phyloP scores from a whole-genome alignment of 2,329 filamentous ascomycete species.

The Colletotrichum sp. region DNA sequence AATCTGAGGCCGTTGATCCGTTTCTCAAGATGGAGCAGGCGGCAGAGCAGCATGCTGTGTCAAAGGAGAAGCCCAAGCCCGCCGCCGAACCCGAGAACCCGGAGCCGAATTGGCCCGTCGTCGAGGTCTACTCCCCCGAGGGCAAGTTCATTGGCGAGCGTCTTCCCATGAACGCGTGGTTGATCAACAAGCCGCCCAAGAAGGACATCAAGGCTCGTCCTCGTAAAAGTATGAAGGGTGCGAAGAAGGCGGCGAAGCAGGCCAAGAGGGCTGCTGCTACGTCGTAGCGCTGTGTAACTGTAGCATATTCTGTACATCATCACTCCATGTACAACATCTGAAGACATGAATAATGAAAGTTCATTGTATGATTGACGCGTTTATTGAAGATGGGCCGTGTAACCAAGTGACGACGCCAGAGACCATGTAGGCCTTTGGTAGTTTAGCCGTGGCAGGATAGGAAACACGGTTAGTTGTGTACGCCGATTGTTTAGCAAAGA shows the following conservation, averaged over 20 bases:
- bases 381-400: not conserved
- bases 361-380: not conserved
- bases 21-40: slow-evolving; percentile 20
- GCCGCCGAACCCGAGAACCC: not conserved
- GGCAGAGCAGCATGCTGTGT: slow-evolving; percentile 20
- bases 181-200: slow-evolving; percentile 61
- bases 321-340: not conserved
- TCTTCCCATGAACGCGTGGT: slow-evolving; percentile 73
- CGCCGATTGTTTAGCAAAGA: not conserved
- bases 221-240: slow-evolving; percentile 72
- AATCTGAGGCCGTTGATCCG: slow-evolving; percentile 15
- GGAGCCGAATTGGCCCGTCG: slow-evolving; percentile 61
- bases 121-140: slow-evolving; percentile 86
- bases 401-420: not conserved
- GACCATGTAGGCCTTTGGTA: fast-evolving
- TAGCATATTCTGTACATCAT: not conserved
- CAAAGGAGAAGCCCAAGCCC: slow-evolving; percentile 19
- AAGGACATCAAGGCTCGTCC: slow-evolving; percentile 61
- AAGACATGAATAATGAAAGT: not conserved
- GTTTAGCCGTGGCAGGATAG: not conserved
- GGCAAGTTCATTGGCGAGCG: slow-evolving; percentile 78
- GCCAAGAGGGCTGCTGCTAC: slow-evolving; percentile 25
- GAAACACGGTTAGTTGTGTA: not conserved
- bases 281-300: not conserved
- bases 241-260: slow-evolving; percentile 56